phyloP scores from a whole-genome alignment of 495 filamentous ascomycete species.

The Neurospora intermedia region DNA sequence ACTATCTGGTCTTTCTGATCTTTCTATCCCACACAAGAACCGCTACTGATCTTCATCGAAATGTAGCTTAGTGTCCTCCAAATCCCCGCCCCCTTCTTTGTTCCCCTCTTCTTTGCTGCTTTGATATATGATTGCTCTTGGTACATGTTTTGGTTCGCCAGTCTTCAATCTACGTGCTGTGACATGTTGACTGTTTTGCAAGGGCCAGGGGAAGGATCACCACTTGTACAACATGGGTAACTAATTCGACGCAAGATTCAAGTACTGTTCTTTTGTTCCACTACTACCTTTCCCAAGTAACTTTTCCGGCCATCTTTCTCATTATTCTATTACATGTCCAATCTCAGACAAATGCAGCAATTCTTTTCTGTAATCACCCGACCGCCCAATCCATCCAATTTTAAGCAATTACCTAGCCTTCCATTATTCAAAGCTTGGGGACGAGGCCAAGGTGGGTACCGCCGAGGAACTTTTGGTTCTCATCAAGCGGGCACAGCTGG shows the following conservation, averaged over 20 bases:
- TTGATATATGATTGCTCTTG: too few species aligned
- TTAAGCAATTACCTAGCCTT: not conserved
- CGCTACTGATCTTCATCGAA: too few species aligned
- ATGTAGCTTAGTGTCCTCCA: too few species aligned
- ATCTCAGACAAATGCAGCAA: not conserved
- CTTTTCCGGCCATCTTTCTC: not conserved
- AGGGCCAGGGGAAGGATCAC: not conserved
- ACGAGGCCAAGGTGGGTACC: constrained; percentile 35
- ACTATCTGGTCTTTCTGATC: too few species aligned
- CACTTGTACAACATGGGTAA: not conserved
- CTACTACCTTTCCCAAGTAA: not conserved
- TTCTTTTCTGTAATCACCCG: not conserved
- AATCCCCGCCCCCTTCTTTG: too few species aligned
- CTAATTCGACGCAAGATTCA: not conserved
- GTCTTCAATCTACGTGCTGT: too few species aligned
- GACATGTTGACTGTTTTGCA: not conserved
- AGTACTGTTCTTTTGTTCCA: not conserved
- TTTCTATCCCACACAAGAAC: too few species aligned
- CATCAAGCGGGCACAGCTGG: constrained; percentile 49
- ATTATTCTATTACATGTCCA: not conserved
- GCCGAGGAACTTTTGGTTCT: constrained; percentile 37
- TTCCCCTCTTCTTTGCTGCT: too few species aligned
- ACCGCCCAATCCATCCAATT: not conserved
- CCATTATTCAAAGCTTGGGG: constrained; percentile 30
- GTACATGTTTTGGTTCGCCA: too few species aligned